Base-by-base conservation (phyloP, 768 basidiomycete genomes). In the Amanita molliuscula region DNA sequence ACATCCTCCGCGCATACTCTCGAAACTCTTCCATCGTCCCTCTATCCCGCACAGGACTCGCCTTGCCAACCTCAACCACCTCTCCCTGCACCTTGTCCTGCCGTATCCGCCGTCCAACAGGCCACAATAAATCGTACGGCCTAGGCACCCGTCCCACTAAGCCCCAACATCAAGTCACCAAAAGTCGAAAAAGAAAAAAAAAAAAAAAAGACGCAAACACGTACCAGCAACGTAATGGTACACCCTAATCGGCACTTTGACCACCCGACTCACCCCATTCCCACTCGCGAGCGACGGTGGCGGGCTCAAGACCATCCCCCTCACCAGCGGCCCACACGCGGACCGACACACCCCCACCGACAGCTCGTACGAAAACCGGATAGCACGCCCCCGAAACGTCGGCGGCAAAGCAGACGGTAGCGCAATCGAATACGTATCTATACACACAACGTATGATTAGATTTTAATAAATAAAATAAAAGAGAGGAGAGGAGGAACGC, bases 181-280 rank as follows among this genome's bases (percentile, higher is more conserved):
- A 33, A 36, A 28, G 46, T n/a, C n/a, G n/a, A n/a, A n/a, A n/a
- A n/a, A n/a, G 40, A 16, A 23, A 15, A 23, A 16, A 45, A n/a
- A 31, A 37, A 42, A 15, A 47, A 8, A 20, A 34, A 29, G 13
- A 31, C 29, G 4, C 21, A 20, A 26, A 15, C 8, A 28, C 11
- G 51, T 56, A 92, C 93, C 79, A 41, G 78, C 69, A 51, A 96
- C 88, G 55, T 93, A 73, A 51, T 90, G 93, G 67, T 96, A 97
- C 4, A 98, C 73, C 20, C 92, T 71, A 40, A 99, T 84, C 0
- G 95, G 95, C 1, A 98, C 85, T 45, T 86, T 88, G 84, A 95
- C 89, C 2, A 93, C 77, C 29, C 81, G 69, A 64, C 88, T 86
- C 50, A 72, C 70, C 57, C 78, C 79, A 54, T 71, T 76, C 31